Percentiles rank a stretch among this genome's conserved stretches.
phyloP scores from a whole-genome alignment of 192 early-diverging fungal species.

The Entomortierella parvispora region DNA sequence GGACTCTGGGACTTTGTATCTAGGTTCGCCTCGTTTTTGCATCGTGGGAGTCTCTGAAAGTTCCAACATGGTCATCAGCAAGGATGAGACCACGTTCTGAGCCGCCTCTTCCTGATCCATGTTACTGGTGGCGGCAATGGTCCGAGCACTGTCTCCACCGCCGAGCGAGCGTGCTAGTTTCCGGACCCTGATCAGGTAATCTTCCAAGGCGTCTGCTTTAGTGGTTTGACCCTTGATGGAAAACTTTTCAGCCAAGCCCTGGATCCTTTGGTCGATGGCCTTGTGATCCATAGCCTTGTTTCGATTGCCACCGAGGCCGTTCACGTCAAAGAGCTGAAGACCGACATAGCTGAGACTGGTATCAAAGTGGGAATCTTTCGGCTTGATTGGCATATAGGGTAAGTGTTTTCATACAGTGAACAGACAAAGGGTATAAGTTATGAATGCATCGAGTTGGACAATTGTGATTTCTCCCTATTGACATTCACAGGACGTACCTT shows the following conservation, averaged over 20 bases:
- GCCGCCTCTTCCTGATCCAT: constrained; percentile 29
- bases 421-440: neutral
- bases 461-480: neutral
- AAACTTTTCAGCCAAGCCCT: constrained; percentile 29
- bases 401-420: no score
- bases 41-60: constrained; percentile 30
- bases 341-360: constrained; percentile 19
- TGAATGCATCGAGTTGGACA: neutral
- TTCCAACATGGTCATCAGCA: constrained; percentile 25
- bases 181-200: constrained; percentile 8
- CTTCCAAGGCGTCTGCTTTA: constrained; percentile 23
- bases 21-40: constrained; percentile 10
- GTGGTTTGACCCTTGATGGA: constrained; percentile 24
- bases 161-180: constrained; percentile 9
- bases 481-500: constrained; percentile 8
- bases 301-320: constrained; percentile 19
- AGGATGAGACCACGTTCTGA: constrained; percentile 28
- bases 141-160: constrained; percentile 2
- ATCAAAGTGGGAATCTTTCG: constrained; percentile 25
- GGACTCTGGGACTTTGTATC: constrained; percentile 6
- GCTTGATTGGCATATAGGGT: no score
- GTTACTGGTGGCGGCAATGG: constrained; percentile 9
- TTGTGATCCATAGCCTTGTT: constrained; percentile 35
- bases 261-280: constrained; percentile 18
- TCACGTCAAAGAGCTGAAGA: constrained; percentile 31